Evolutionary conservation across 345 rosid genomes (phyloP), one percentile per base, ranked within the genome.

Genomic region (Kandelia obovata): DNA sequence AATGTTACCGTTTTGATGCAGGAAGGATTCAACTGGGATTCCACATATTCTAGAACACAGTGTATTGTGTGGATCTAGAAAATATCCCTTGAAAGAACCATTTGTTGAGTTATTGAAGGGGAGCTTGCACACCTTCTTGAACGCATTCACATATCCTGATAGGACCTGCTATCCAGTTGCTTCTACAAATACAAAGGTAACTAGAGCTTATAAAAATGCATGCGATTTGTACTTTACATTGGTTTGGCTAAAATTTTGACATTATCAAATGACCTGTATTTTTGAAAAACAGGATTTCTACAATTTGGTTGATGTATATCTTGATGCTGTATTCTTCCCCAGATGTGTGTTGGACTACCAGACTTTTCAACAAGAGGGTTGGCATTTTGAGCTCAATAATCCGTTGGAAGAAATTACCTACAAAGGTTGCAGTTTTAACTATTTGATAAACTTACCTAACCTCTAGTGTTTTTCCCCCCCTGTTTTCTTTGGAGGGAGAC

Each of bases 121-220:
- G 58, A 95, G 99, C 78, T 81, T 95, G 82, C 77, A 95, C 65
- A 95, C 99, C 39, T 95, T 92, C 72, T 69, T 95, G 73, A 95
- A 95, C 81, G 99, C 99, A 46, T 90, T 95, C 73, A 95, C 99
- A 0, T 95, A 92, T 83, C 98, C 98, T 52, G 99, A 95, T 68
- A 87, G 99, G 81, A 95, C 98, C 21, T 92, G 98, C 77, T 95
- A 92, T 72, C 99, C 99, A 2, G 96, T 95, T 75, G 98, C 99
- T 72, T 95, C 99, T 65, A 92, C 98, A 7, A 95, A 95, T 79
- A 77, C 80, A 49, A 95, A 92, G 92, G 99, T 95, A 76, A 61
- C 62, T 35, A 52, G 9, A 27, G 4, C 58, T 55, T 28, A 8
- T 25, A 60, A 7, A 35, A 37, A n/a, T 55, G 53, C 3, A 53